phyloP scores from a whole-genome alignment of 768 basidiomycete species.

The Termitomyces sp. region DNA sequence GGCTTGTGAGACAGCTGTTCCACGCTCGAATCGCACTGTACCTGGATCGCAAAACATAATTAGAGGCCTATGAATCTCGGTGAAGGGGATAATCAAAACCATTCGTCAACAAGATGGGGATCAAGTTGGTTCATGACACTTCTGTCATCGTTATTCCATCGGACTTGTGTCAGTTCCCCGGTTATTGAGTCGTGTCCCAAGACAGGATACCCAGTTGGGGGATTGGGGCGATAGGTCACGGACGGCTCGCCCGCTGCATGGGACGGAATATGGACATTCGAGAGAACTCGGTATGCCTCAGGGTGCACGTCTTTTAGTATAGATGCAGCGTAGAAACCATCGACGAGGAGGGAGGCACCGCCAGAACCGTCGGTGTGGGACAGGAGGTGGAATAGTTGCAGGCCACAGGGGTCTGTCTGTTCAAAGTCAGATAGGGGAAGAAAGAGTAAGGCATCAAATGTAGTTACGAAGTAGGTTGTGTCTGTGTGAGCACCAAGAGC shows the following conservation, averaged over 20 bases:
- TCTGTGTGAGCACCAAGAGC: conserved; percentile 81
- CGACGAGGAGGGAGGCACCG: conserved; percentile 88
- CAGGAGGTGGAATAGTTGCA: conserved; percentile 93
- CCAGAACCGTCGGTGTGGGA: conserved; percentile 78
- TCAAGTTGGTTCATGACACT: conserved; percentile 67
- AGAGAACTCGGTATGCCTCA: conserved; percentile 61
- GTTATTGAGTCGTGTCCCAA: conserved; percentile 57
- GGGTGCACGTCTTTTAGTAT: conserved; percentile 72
- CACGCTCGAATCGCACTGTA: conserved; percentile 80
- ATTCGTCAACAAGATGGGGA: conserved; percentile 62
- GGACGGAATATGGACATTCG: conserved; percentile 62
- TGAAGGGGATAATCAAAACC: conserved; percentile 33
- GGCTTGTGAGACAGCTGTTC: conserved; percentile 67
- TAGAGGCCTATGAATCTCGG: background rate
- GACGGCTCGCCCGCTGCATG: conserved; percentile 83
- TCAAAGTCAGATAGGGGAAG: background rate
- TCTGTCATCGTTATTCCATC: conserved; percentile 95
- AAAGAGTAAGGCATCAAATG: background rate
- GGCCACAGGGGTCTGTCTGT: conserved; percentile 90
- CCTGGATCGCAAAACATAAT: conserved; percentile 26
- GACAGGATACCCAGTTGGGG: conserved; percentile 60
- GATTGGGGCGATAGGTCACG: conserved; percentile 51
- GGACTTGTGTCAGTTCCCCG: conserved; percentile 65
- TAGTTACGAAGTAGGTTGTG: conserved; percentile 59
- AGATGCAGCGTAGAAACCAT: conserved; percentile 90